Conservation (phyloP, 2,329 filamentous ascomycete genomes). For the Calonectria hawksworthii region DNA sequence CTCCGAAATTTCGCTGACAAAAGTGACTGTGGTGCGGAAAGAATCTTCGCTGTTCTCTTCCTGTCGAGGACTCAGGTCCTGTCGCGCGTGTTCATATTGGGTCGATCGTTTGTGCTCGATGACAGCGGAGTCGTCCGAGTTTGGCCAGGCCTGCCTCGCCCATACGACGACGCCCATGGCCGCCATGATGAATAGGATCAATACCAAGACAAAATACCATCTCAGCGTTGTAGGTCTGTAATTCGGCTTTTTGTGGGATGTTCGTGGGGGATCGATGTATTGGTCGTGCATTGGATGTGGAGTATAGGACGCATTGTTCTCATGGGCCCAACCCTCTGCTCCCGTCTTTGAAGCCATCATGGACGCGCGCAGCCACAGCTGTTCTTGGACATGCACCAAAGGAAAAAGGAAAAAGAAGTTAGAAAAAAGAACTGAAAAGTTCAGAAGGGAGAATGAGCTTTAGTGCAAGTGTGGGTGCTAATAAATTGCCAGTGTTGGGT, state of each 20-base stretch:
- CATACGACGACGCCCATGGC: slow-evolving; percentile 41
- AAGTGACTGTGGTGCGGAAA: slow-evolving; percentile 5
- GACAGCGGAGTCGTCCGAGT: slow-evolving; percentile 40
- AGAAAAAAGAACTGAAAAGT: not conserved
- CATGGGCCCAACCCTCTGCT: not conserved
- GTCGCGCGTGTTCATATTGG: not conserved
- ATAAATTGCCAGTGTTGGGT: not conserved
- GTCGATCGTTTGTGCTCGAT: slow-evolving; percentile 32
- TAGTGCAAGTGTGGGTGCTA: not conserved
- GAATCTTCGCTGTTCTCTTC: not conserved
- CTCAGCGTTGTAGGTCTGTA: slow-evolving; percentile 42
- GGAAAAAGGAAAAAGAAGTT: too few species aligned
- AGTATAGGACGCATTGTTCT: not conserved
- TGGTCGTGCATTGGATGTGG: not conserved
- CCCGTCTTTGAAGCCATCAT: not conserved
- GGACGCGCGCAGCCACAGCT: too few species aligned
- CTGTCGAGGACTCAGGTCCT: not conserved
- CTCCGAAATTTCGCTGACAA: not conserved
- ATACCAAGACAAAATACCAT: slow-evolving; percentile 41
- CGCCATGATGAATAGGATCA: slow-evolving; percentile 34
- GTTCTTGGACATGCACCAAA: not conserved
- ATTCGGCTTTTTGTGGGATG: slow-evolving; percentile 20
- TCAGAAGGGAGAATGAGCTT: not conserved
- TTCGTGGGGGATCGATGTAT: not conserved
- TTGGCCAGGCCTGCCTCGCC: slow-evolving; percentile 38